A percentile compares a stretch with the other conserved stretches of the same genome.
Conservation (phyloP, 2,329 filamentous ascomycete species). For the Paraphaeosphaeria minitans region DNA sequence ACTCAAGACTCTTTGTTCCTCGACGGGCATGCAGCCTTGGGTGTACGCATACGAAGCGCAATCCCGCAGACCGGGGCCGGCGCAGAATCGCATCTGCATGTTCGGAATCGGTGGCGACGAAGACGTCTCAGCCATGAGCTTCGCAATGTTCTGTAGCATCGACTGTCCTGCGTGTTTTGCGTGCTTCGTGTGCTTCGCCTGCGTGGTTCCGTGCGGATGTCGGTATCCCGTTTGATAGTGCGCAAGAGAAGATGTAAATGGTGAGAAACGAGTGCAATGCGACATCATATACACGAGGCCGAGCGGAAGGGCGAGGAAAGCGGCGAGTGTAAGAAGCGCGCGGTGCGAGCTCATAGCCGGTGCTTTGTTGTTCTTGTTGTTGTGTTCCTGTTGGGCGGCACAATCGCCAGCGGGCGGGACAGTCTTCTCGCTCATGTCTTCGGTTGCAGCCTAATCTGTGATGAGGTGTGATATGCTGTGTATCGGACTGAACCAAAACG, state of each 20-base stretch:
- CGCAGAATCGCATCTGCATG: slow-evolving; percentile 2
- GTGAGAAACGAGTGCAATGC: slow-evolving; percentile 1
- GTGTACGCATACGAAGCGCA: slow-evolving; percentile 1
- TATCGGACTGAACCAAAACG: background rate
- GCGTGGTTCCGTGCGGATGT: background rate
- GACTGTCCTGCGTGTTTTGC: background rate
- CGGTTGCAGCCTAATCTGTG: background rate
- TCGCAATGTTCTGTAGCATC: background rate
- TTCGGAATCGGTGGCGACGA: background rate
- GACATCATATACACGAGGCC: slow-evolving; percentile 5
- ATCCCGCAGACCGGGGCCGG: background rate
- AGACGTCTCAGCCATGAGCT: background rate
- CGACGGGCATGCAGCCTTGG: background rate
- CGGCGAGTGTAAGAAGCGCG: slow-evolving; percentile 2
- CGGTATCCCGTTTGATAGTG: background rate
- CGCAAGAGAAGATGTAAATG: background rate
- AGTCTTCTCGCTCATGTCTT: slow-evolving; percentile 1
- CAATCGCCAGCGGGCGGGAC: background rate
- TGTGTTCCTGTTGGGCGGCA: background rate
- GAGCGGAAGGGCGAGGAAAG: slow-evolving; percentile 3
- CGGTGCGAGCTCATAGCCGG: slow-evolving; percentile 1
- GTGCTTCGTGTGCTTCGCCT: background rate
- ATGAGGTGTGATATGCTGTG: background rate
- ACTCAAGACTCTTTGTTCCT: background rate
- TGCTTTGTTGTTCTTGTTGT: background rate